Percentiles rank a stretch among this genome's conserved stretches.
These are phyloP conservation scores for Heritiera fomes DNA, from an alignment of 345 rosid species.

Conservation along the genomic window DNA sequence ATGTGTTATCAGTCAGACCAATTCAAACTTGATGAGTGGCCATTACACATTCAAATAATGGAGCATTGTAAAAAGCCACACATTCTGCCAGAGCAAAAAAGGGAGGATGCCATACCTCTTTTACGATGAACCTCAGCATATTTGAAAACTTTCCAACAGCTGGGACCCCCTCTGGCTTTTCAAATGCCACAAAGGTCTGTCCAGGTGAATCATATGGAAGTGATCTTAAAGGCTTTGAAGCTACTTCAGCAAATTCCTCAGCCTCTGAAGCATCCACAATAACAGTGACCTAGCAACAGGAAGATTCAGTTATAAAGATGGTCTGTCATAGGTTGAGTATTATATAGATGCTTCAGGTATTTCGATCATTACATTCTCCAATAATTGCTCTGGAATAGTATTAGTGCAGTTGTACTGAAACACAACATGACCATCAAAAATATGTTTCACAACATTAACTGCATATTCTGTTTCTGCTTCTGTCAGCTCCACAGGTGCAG, in stretches of 20 bases:
- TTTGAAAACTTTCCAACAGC: constrained; percentile 91
- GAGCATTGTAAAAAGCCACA: neutral
- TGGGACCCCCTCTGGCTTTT: constrained; percentile 80
- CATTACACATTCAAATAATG: neutral
- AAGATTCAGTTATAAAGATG: constrained; percentile 25
- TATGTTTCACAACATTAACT: constrained; percentile 91
- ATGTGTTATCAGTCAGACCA: neutral
- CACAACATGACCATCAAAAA: constrained; percentile 82
- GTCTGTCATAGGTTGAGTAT: constrained; percentile 14
- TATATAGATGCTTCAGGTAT: neutral
- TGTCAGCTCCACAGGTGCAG: constrained; percentile 87
- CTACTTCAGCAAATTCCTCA: constrained; percentile 69
- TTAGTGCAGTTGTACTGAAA: constrained; percentile 98
- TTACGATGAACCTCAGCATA: constrained; percentile 78
- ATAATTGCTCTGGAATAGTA: constrained; percentile 88
- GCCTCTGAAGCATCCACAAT: constrained; percentile 91
- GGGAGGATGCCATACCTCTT: constrained; percentile 57
- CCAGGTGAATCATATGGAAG: constrained; percentile 96
- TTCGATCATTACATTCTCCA: constrained; percentile 72
- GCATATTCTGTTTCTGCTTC: constrained; percentile 98
- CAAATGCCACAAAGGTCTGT: constrained; percentile 85
- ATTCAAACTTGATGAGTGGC: neutral
- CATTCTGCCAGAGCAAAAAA: neutral
- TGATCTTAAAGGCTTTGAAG: constrained; percentile 70
- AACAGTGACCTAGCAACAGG: constrained; percentile 68